A percentile compares a stretch with the other conserved stretches of the same genome.
phyloP scores from a whole-genome alignment of 2,329 filamentous ascomycete species.

The Scedosporium dehoogii region DNA sequence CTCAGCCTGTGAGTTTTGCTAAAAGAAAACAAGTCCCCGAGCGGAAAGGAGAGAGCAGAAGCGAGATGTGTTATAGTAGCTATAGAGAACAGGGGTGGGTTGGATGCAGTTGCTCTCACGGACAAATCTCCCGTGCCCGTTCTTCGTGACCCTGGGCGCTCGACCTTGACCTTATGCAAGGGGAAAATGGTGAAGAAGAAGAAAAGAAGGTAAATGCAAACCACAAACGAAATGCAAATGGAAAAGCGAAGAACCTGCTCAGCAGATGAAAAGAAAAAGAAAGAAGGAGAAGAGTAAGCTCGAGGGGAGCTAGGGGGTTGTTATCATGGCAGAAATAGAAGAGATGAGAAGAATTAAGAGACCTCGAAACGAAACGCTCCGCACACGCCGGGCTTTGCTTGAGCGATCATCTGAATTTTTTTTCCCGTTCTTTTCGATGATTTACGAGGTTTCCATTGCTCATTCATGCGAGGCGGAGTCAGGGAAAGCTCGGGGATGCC shows the following conservation, averaged over 20 bases:
- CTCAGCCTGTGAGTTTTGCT: not conserved
- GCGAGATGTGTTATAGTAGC: not conserved
- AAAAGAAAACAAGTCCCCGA: slow-evolving; percentile 1
- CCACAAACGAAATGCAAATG: slow-evolving; percentile 1
- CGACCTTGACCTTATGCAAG: slow-evolving; percentile 1
- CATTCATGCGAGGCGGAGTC: not conserved
- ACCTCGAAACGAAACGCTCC: slow-evolving; percentile 2
- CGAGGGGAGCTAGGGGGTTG: not conserved
- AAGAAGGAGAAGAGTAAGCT: not conserved
- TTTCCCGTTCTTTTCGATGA: not conserved
- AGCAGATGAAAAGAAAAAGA: slow-evolving; percentile 5
- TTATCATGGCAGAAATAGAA: slow-evolving; percentile 2
- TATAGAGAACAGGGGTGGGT: not conserved
- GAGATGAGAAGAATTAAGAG: not conserved
- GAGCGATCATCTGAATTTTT: slow-evolving; percentile 1
- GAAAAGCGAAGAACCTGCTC: slow-evolving; percentile 6
- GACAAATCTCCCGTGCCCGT: not conserved
- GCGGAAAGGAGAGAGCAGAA: not conserved
- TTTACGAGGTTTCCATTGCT: not conserved
- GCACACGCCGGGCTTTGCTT: not conserved
- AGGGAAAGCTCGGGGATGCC: not conserved
- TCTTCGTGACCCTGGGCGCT: not conserved
- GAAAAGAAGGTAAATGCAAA: not conserved
- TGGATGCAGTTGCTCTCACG: not conserved
- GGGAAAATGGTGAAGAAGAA: slow-evolving; percentile 2